Evolutionary conservation across 495 filamentous ascomycete species (phyloP).

Genomic region (Aspergillus cristatus): DNA sequence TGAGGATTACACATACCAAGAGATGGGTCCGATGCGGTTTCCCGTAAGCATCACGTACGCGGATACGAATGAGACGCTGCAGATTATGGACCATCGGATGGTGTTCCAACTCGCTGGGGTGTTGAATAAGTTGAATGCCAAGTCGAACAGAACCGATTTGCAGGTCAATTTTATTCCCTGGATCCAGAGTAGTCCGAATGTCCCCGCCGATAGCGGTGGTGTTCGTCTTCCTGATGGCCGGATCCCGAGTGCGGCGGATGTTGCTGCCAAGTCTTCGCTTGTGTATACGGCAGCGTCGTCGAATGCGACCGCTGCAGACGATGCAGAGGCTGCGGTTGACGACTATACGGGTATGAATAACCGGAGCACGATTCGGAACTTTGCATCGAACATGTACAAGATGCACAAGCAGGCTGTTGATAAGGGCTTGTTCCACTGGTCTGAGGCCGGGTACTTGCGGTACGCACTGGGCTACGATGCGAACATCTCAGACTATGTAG

Average conservation of each 20-base stretch:
- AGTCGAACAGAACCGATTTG: slow-evolving; percentile 38
- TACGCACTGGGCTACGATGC: slow-evolving; percentile 45
- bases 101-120: slow-evolving; percentile 53
- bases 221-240: slow-evolving; percentile 42
- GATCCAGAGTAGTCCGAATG: slow-evolving; percentile 46
- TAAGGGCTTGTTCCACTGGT: slow-evolving; percentile 41
- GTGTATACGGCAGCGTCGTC: slow-evolving; percentile 19
- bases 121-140: slow-evolving; percentile 48
- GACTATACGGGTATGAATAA: slow-evolving; percentile 15
- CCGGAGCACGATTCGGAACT: slow-evolving; percentile 24
- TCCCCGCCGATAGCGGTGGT: slow-evolving; percentile 40
- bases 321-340: slow-evolving; percentile 26
- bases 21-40: slow-evolving; percentile 70
- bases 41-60: slow-evolving; percentile 39
- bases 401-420: slow-evolving; percentile 43
- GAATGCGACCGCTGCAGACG: slow-evolving; percentile 24
- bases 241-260: slow-evolving; percentile 28
- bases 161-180: slow-evolving; percentile 59
- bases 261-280: slow-evolving; percentile 23
- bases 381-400: slow-evolving; percentile 52
- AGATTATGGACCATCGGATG: slow-evolving; percentile 49
- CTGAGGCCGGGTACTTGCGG: slow-evolving; percentile 52
- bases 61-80: slow-evolving; percentile 44
- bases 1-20: slow-evolving; percentile 62
- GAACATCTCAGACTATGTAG: slow-evolving; percentile 47